A percentile compares a stretch with the other conserved stretches of the same genome.
Evolutionary conservation across 345 rosid species (phyloP).

Genomic region (Populus deltoides): DNA sequence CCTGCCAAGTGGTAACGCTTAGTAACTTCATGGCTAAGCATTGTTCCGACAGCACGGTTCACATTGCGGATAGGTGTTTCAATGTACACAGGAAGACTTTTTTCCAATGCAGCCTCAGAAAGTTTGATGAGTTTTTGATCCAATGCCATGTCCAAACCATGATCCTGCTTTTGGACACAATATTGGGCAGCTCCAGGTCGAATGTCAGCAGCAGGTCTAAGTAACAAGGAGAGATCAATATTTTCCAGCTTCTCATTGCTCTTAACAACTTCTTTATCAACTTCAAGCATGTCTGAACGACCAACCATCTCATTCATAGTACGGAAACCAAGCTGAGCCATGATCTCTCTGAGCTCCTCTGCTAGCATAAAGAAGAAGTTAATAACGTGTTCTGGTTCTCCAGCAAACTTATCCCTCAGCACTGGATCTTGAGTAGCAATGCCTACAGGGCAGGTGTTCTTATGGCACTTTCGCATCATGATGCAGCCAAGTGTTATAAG

Average conservation of each 20-base stretch:
- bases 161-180: constrained; percentile 95
- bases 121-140: constrained; percentile 66
- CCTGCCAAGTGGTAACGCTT: constrained; percentile 79
- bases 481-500: constrained; percentile 98
- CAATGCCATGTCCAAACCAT: constrained; percentile 91
- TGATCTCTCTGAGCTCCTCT: constrained; percentile 95
- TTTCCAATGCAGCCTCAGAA: constrained; percentile 76
- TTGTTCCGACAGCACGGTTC: constrained; percentile 98
- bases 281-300: constrained; percentile 98
- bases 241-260: constrained; percentile 81
- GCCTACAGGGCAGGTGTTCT: constrained; percentile 99
- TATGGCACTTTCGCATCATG: constrained; percentile 99
- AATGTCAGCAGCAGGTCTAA: constrained; percentile 90
- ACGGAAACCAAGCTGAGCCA: constrained; percentile 87
- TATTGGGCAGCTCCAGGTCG: constrained; percentile 93
- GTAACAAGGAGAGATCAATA: constrained; percentile 80
- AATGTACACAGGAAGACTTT: constrained; percentile 76
- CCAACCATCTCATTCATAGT: constrained; percentile 92
- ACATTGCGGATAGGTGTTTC: constrained; percentile 79
- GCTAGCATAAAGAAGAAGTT: constrained; percentile 99
- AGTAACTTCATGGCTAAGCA: constrained; percentile 99
- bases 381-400: constrained; percentile 97
- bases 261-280: constrained; percentile 76
- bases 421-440: constrained; percentile 99
- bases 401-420: constrained; percentile 95